Evolutionary conservation across 2,329 filamentous ascomycete genomes (phyloP), one percentile per base, ranked within the genome.

Genomic region (Blastomyces gilchristii): DNA sequence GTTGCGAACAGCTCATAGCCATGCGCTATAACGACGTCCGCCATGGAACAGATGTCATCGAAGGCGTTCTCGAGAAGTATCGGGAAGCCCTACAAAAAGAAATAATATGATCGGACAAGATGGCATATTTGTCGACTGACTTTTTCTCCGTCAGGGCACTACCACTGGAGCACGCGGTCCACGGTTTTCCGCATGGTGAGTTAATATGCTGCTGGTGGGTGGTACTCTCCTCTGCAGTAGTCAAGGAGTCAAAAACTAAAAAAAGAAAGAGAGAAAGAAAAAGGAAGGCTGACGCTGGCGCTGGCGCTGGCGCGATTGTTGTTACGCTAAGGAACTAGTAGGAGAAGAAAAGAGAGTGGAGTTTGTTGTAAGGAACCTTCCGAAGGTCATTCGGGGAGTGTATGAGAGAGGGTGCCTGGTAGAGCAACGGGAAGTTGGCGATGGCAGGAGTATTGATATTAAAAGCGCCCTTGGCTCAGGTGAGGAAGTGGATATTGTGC

Each of bases 21-120:
- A 54, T 54, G 52, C 52, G 52, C 16, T 54, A 54, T 37, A 54
- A 54, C 34, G 52, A 54, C 34, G 28, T 54, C 28, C 52, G 52
- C 28, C 52, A 54, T 14, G 52, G 52, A 54, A 54, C 52, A 34
- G 37, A 54, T 37, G 4, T 72, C 9, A 64, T 71, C 34, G 67
- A 69, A 0, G 68, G 70, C 3, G 68, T 78, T 1, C 62, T 78
- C n/a, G 50, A 66, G 3, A 77, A 77, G 47, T 78, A 79, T 63
- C 69, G 67, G 62, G 70, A 66, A 0, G 76, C 76, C n/a, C 45
- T 49, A 49, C 2, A 49, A 49, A 22, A 49, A 22, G n/a, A 8
- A 49, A 49, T 2, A 8, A 49, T 8, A 49, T 49, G 45, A 22
- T 49, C 45, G 18, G n/a, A 49, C 8, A 49, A 22, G 45, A 49